Base-by-base conservation (phyloP, 768 basidiomycete species). In the Megacollybia marginata region DNA sequence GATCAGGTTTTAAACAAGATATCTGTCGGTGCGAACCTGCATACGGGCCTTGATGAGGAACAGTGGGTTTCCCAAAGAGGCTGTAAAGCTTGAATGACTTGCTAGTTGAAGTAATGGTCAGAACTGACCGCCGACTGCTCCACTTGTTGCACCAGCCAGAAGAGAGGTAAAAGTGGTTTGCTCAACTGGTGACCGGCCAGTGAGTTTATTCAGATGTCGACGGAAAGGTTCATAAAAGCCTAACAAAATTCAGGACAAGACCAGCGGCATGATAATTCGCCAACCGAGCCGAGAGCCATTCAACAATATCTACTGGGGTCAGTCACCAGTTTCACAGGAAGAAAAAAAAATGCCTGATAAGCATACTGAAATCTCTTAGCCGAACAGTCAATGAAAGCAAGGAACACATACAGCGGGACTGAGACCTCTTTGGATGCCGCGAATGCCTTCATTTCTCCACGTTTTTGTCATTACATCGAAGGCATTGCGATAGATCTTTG, bases 1-100 rank as follows among this genome's bases (percentile, higher is more conserved):
- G 38, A 40, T 13, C 38, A 18, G 8, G 15, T 15, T 40, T 40
- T 40, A 52, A 33, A 33, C 42, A 12, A 34, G 11, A 18, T n/a
- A 13, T 32, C 36, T 35, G 20, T n/a, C 44, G 51, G 66, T 45
- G 15, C 23, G 23, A 28, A 85, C 87, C 76, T 99, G 96, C 88
- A 99, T 97, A 42, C 96, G 82, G 5, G 96, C 96, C 69, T 99
- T 99, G 62, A 99, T 82, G 50, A 99, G 72, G 68, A 96, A 99
- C 11, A 96, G 69, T 0, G 93, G 93, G 63, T 91, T 95, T 38
- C 92, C 93, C 40, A 93, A 66, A 46, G 76, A 73, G 0, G 88
- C 88, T 88, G 51, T 35, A 33, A 34, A 47, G 19, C 16, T 33
- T 28, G 19, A 23, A 19, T 57, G 13, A 57, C 48, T 18, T 50